Percentiles rank a stretch among this genome's conserved stretches.
Evolutionary conservation across 2,329 filamentous ascomycete genomes (phyloP).

Genomic region (Polychaeton citri): DNA sequence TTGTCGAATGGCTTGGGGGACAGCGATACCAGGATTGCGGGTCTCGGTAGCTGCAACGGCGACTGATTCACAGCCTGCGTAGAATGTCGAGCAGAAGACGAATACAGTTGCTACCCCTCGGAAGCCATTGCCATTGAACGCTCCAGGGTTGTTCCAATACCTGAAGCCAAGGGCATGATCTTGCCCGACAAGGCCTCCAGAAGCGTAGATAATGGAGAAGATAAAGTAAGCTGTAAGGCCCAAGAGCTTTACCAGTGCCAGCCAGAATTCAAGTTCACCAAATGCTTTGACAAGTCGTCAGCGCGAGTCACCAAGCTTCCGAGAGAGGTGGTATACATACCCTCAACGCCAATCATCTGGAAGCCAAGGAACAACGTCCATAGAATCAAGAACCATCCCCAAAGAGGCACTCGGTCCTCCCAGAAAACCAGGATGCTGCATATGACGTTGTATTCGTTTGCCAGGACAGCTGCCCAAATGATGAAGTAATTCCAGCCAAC

Average conservation of each 20-base stretch:
- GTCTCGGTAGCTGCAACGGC: conserved; percentile 41
- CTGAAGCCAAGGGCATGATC: conserved; percentile 16
- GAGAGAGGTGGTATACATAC: background rate
- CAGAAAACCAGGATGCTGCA: conserved; percentile 54
- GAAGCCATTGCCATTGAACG: conserved; percentile 26
- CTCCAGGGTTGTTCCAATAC: conserved; percentile 27
- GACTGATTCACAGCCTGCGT: conserved; percentile 39
- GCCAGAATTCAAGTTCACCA: conserved; percentile 33
- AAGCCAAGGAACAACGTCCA: conserved; percentile 23
- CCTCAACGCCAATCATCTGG: conserved; percentile 13
- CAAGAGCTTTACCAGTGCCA: conserved; percentile 27
- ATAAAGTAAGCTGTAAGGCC: conserved; percentile 27
- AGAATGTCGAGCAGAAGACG: conserved; percentile 32
- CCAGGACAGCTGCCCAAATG: conserved; percentile 52
- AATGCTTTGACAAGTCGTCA: conserved; percentile 25
- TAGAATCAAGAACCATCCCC: conserved; percentile 28
- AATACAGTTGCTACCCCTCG: conserved; percentile 29
- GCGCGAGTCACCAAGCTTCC: too few species aligned
- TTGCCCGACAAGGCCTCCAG: conserved; percentile 18
- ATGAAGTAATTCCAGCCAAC: conserved; percentile 62
- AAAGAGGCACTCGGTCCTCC: conserved; percentile 37
- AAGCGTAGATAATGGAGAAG: conserved; percentile 26
- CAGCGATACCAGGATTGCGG: conserved; percentile 34
- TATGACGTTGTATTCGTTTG: conserved; percentile 60
- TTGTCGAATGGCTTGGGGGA: conserved; percentile 19